A percentile compares a stretch with the other conserved stretches of the same genome.
Evolutionary conservation across 805 yeast genomes (phyloP).

Genomic region (Ogataea siamensis): DNA sequence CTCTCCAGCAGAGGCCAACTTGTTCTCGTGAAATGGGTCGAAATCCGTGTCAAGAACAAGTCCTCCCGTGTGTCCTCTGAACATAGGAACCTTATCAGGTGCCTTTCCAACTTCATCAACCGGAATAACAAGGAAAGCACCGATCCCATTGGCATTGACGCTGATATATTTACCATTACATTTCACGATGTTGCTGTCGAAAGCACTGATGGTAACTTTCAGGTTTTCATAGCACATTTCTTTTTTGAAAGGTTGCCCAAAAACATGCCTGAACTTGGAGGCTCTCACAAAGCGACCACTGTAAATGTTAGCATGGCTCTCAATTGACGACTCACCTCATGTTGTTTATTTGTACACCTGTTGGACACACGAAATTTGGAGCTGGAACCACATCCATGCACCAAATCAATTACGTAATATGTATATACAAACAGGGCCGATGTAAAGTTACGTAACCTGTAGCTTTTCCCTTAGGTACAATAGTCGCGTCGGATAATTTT

Average conservation of each 20-base stretch:
- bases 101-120: conserved; percentile 82
- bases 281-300: conserved; percentile 93
- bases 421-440: too few relatives aligned
- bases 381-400: too few relatives aligned
- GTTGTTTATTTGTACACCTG: too few relatives aligned
- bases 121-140: conserved; percentile 95
- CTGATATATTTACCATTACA: conserved; percentile 84
- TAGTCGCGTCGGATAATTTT: conserved; percentile 9
- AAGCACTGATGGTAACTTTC: conserved; percentile 84
- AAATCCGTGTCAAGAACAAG: conserved; percentile 94
- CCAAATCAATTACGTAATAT: too few relatives aligned
- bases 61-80: conserved; percentile 95
- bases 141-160: conserved; percentile 92
- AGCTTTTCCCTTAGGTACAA: too few relatives aligned
- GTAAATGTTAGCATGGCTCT: conserved; percentile 6
- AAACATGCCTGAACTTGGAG: conserved; percentile 94
- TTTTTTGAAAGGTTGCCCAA: conserved; percentile 78
- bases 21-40: conserved; percentile 81
- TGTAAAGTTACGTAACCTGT: too few relatives aligned
- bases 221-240: conserved; percentile 74
- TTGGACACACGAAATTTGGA: too few relatives aligned
- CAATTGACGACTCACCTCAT: conserved; percentile 24
- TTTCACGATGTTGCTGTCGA: conserved; percentile 90
- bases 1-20: conserved; percentile 77
- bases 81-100: conserved; percentile 89